Percentiles rank a stretch among this genome's conserved stretches.
Conservation (phyloP, 1,284 basidiomycete species). For the Pyrrhoderma noxium region DNA sequence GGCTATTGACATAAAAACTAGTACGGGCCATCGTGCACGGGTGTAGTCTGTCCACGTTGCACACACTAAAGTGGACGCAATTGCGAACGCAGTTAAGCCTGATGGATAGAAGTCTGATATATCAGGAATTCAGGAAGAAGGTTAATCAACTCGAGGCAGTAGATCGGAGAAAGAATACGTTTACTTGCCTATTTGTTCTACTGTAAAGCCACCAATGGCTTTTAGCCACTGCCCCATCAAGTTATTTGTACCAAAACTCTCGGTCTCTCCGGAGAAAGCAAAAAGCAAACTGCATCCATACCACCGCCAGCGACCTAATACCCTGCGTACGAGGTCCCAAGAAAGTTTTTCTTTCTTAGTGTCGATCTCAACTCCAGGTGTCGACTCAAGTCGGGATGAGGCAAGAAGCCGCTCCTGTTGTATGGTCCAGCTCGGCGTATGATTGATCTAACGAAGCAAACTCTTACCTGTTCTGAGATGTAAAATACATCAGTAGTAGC, state of each 20-base stretch:
- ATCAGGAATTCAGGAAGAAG: neutral
- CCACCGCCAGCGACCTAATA: conserved; percentile 63
- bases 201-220: conserved; percentile 50
- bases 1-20: conserved; percentile 54
- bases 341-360: conserved; percentile 33
- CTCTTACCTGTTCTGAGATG: conserved; percentile 47
- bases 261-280: conserved; percentile 59
- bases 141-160: neutral
- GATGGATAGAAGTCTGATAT: conserved; percentile 54
- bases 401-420: conserved; percentile 52
- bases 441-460: conserved; percentile 5
- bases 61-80: conserved; percentile 53
- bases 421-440: conserved; percentile 9
- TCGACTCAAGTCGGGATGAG: conserved; percentile 37
- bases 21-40: conserved; percentile 52
- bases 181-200: conserved; percentile 48
- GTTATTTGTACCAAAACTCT: conserved; percentile 66
- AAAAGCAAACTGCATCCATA: conserved; percentile 60
- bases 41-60: conserved; percentile 57
- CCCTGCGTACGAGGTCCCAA: conserved; percentile 41
- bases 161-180: conserved; percentile 1
- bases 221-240: conserved; percentile 73
- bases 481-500: conserved; percentile 60
- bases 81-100: conserved; percentile 58
- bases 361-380: conserved; percentile 26